Percentiles rank a stretch among this genome's conserved stretches.
Evolutionary conservation across 108 stramenopile genomes (phyloP).

Genomic region (Cylindrotheca fusiformis): DNA sequence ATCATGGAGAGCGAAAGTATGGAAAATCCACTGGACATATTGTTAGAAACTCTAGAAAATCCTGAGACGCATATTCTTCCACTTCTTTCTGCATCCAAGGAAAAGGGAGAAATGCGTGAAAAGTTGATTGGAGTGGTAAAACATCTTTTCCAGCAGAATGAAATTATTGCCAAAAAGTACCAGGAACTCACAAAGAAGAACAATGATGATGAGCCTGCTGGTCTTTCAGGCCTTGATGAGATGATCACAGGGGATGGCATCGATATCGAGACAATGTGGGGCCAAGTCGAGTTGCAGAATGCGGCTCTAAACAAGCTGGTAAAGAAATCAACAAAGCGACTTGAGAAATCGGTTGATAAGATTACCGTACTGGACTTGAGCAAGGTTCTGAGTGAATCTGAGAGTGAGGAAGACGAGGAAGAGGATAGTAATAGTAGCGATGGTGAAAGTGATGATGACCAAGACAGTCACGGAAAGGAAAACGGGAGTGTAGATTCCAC

Average conservation of each 20-base stretch:
- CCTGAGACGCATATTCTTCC: conserved; percentile 27
- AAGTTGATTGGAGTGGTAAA: conserved; percentile 19
- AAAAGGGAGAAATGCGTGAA: conserved; percentile 8
- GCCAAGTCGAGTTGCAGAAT: conserved; percentile 90
- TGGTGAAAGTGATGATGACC: conserved; percentile 33
- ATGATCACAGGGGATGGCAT: conserved; percentile 1
- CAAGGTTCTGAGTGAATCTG: conserved; percentile 22
- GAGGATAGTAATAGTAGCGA: conserved; percentile 23
- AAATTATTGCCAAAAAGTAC: conserved; percentile 16
- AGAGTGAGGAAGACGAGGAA: conserved; percentile 37
- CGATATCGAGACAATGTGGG: conserved; percentile 90
- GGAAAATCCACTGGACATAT: conserved; percentile 11
- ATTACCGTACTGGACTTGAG: conserved; percentile 44
- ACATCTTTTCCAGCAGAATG: conserved; percentile 25
- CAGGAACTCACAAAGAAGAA: conserved; percentile 16
- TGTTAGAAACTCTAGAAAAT: conserved; percentile 19
- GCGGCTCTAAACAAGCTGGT: conserved; percentile 59
- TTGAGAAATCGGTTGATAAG: conserved; percentile 37
- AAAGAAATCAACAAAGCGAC: conserved; percentile 52
- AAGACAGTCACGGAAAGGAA: conserved; percentile 43
- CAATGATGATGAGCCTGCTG: not conserved
- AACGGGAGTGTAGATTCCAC: conserved; percentile 61
- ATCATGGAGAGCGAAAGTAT: too few relatives aligned
- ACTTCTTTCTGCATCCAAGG: conserved; percentile 13
- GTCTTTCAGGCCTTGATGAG: conserved; percentile 20